These are phyloP conservation scores for Trichosanthes cucumerina DNA, from an alignment of 306 rosid species.

Conservation along the genomic window DNA sequence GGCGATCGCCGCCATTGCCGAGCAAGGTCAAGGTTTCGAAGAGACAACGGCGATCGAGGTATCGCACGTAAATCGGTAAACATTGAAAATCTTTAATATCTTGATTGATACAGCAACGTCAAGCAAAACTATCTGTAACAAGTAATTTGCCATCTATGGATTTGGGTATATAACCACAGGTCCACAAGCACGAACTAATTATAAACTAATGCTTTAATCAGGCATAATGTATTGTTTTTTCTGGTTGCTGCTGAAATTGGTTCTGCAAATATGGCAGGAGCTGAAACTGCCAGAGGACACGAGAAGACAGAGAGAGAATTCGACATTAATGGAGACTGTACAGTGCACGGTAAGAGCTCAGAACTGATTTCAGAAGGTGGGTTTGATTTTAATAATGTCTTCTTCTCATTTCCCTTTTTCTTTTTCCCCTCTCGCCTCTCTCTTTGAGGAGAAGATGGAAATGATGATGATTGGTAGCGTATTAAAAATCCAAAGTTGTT, in stretches of 20 bases:
- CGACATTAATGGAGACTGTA: background rate
- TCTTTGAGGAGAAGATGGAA: background rate
- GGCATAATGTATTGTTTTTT: background rate
- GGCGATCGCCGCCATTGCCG: conserved; percentile 19
- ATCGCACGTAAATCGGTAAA: background rate
- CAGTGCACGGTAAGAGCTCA: background rate
- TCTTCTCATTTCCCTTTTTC: background rate
- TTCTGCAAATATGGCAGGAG: background rate
- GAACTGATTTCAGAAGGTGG: background rate
- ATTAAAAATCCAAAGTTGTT: background rate
- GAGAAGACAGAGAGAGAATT: background rate
- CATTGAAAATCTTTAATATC: background rate
- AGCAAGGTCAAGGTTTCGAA: conserved; percentile 12
- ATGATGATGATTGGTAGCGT: background rate
- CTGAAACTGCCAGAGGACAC: conserved; percentile 4
- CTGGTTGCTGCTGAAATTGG: background rate
- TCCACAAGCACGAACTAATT: background rate
- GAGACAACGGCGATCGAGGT: conserved; percentile 13
- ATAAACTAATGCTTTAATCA: background rate
- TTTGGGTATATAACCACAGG: background rate
- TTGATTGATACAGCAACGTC: background rate
- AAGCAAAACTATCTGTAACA: background rate
- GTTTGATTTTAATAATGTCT: background rate
- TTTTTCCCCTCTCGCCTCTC: background rate
- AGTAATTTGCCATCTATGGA: background rate